Conservation (phyloP, 2,329 filamentous ascomycete species). For the Pleurostoma richardsiae region DNA sequence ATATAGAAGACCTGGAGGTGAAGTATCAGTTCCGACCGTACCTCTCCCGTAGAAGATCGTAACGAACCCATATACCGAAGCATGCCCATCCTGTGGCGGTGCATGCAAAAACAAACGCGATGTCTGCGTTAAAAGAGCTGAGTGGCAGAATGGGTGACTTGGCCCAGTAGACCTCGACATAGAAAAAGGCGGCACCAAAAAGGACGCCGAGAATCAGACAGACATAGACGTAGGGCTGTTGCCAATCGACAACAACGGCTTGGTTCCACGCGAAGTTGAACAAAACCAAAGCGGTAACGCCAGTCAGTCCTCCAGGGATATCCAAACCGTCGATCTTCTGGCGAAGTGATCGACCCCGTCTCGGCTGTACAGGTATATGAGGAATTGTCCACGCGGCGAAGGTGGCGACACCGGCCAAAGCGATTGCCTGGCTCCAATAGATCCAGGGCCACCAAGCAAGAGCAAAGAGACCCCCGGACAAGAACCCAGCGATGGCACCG, state of each 20-base stretch:
- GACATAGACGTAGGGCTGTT: conserved; percentile 41
- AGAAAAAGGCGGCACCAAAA: conserved; percentile 43
- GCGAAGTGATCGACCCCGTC: background rate
- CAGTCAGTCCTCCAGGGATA: conserved; percentile 19
- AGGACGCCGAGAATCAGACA: conserved; percentile 45
- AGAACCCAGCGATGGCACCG: conserved; percentile 16
- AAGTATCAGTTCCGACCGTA: conserved; percentile 8
- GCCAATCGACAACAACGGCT: conserved; percentile 46
- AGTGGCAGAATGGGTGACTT: conserved; percentile 53
- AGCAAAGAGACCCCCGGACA: conserved; percentile 21
- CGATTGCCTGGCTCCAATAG: conserved; percentile 17
- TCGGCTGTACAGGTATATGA: background rate
- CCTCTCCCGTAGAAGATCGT: background rate
- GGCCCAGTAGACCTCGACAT: conserved; percentile 39
- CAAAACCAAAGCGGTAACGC: conserved; percentile 44
- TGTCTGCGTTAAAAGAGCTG: conserved; percentile 37
- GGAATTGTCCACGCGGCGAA: conserved; percentile 15
- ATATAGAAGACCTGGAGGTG: conserved; percentile 34
- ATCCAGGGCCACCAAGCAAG: conserved; percentile 22
- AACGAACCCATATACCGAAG: conserved; percentile 46
- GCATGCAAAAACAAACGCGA: conserved; percentile 49
- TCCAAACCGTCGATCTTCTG: conserved; percentile 14
- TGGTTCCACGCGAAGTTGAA: conserved; percentile 58
- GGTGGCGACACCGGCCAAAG: conserved; percentile 13
- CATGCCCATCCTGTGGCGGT: conserved; percentile 47